Conservation (phyloP, 768 basidiomycete genomes). For the Suillus weaverae region DNA sequence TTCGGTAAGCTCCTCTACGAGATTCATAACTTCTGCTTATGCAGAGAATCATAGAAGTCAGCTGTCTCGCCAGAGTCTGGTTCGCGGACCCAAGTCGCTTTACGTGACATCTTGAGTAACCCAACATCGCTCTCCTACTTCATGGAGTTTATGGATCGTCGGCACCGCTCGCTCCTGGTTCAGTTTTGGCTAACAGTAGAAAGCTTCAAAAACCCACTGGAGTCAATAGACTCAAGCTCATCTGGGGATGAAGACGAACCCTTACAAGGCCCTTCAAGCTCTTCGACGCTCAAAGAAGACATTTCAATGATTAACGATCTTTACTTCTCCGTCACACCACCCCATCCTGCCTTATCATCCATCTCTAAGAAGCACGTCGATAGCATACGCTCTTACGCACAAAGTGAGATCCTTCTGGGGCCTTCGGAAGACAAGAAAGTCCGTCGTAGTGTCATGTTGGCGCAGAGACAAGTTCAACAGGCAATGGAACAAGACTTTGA, state of each 20-base stretch:
- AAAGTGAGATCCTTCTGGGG: constrained; percentile 45
- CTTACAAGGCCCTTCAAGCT: constrained; percentile 55
- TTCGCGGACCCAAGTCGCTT: constrained; percentile 50
- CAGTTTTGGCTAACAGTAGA: constrained; percentile 99
- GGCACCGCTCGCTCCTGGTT: constrained; percentile 77
- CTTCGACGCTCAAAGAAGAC: constrained; percentile 77
- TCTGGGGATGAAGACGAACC: constrained; percentile 63
- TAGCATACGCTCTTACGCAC: constrained; percentile 66
- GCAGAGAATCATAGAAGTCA: constrained; percentile 27
- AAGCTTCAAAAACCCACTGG: constrained; percentile 95
- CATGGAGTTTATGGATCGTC: constrained; percentile 98
- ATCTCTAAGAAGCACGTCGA: constrained; percentile 73
- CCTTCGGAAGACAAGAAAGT: constrained; percentile 50
- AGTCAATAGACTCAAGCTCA: constrained; percentile 63
- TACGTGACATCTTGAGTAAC: constrained; percentile 82
- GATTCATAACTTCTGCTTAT: neutral
- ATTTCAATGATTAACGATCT: constrained; percentile 86
- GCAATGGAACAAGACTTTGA: constrained; percentile 93
- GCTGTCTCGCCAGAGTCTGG: constrained; percentile 43
- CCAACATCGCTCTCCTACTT: constrained; percentile 92
- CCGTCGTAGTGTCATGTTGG: constrained; percentile 75
- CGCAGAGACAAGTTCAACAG: constrained; percentile 83
- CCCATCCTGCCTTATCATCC: constrained; percentile 57
- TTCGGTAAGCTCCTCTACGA: constrained; percentile 41
- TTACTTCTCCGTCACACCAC: constrained; percentile 69